Evolutionary conservation across 805 yeast genomes (phyloP), one percentile per base, ranked within the genome.

Genomic region (Komagataella ulmi): DNA sequence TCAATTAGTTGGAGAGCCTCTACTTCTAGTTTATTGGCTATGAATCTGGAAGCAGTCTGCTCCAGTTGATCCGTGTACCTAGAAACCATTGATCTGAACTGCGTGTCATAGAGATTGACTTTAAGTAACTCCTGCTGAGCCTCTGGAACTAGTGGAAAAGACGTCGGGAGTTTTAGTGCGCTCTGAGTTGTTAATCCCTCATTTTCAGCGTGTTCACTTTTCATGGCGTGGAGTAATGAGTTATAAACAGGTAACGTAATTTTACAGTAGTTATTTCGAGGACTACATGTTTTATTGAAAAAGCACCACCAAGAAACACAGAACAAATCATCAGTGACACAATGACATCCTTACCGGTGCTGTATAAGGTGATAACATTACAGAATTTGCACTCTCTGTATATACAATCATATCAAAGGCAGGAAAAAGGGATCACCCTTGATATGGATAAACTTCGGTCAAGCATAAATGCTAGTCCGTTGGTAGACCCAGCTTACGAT

Each of bases 341-440:
- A 30, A 30, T 30, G 40, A 18, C 48, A 57, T 56, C 57, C 48
- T 66, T 66, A 36, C 63, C 70, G 3, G 58, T 61, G 6, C 56
- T 67, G 24, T 69, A 66, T 50, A 66, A 67, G 54, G 63, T 67
- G 7, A 67, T 67, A 24, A 67, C 71, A 6, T 56, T 67, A 30
- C 71, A 67, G 50, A 68, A 67, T 49, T 62, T 67, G 3, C 65
- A 67, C 49, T 65, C 69, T 17, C 57, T 66, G 50, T 67, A 61
- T 52, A 54, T 48, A 67, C 68, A 23, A 51, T 40, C 65, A 67
- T 7, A 62, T 63, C 44, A 66, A 64, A 50, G 53, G 17, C 65
- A 1, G 61, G 61, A 47, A 40, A 61, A 59, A 47, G 67, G 64
- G n/a, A 59, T 67, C 3, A 63, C 68, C 6, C 65, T 67, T 54